Percentiles rank a stretch among this genome's conserved stretches.
These are phyloP conservation scores for Herpetospermum pedunculosum DNA, from an alignment of 306 rosid genomes.

Conservation along the genomic window DNA sequence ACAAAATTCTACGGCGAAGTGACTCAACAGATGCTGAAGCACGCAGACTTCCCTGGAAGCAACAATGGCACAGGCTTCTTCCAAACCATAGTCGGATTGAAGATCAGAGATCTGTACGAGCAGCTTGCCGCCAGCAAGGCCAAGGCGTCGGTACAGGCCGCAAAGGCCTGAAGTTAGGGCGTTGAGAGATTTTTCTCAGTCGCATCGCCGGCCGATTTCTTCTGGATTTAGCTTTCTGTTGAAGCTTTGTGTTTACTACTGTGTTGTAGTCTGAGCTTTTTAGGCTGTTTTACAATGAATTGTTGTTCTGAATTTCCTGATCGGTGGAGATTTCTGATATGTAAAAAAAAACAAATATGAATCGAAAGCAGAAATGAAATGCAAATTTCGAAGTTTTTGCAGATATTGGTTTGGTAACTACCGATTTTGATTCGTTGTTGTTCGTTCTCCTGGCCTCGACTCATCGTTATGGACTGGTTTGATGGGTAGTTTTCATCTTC, in stretches of 20 bases:
- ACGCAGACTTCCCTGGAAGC: constrained; percentile 91
- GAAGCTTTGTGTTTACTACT: constrained; percentile 12
- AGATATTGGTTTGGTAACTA: background rate
- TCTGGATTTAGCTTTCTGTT: constrained; percentile 8
- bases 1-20: constrained; percentile 94
- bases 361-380: background rate
- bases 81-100: constrained; percentile 90
- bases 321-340: constrained; percentile 15
- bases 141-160: constrained; percentile 43
- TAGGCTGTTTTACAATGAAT: constrained; percentile 30
- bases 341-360: background rate
- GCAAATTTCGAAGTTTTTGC: background rate
- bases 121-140: constrained; percentile 53
- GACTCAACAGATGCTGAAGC: constrained; percentile 98
- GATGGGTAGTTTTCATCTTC: background rate
- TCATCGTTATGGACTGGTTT: background rate
- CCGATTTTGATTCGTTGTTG: background rate
- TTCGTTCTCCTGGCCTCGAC: background rate
- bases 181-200: constrained; percentile 11
- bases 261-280: constrained; percentile 13
- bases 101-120: constrained; percentile 83
- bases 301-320: constrained; percentile 13
- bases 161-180: constrained; percentile 34
- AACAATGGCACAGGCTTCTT: constrained; percentile 96
- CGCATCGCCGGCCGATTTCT: constrained; percentile 4